These are phyloP conservation scores for Lactifluus piperatus DNA, from an alignment of 768 basidiomycete genomes.

Conservation along the genomic window DNA sequence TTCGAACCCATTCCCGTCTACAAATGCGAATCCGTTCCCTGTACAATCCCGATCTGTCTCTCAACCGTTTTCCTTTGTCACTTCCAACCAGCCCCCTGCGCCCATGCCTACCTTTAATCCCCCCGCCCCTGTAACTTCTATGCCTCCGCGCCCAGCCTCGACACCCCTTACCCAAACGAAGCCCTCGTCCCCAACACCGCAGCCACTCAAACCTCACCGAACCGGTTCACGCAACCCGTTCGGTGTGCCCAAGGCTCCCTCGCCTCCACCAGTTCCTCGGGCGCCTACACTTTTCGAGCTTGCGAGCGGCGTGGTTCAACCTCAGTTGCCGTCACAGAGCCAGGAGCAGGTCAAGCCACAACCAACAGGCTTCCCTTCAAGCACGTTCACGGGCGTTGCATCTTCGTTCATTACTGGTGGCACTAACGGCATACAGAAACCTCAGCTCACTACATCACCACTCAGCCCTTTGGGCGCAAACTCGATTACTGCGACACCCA, in stretches of 20 bases:
- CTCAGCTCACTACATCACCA: constrained; percentile 15
- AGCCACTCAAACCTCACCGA: constrained; percentile 75
- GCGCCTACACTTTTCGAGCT: constrained; percentile 78
- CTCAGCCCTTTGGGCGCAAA: constrained; percentile 18
- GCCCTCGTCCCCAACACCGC: constrained; percentile 38
- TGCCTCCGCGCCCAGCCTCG: constrained; percentile 58
- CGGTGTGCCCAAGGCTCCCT: constrained; percentile 55
- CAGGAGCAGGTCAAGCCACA: constrained; percentile 16
- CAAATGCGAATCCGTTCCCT: constrained; percentile 5
- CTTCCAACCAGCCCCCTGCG: constrained; percentile 1
- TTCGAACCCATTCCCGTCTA: not conserved
- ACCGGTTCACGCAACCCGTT: constrained; percentile 97
- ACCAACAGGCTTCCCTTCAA: constrained; percentile 12
- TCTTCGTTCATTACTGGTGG: constrained; percentile 55
- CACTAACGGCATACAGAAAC: constrained; percentile 22
- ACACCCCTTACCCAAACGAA: constrained; percentile 49
- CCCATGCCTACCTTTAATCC: constrained; percentile 19
- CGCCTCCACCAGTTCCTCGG: constrained; percentile 57
- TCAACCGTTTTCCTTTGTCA: constrained; percentile 8
- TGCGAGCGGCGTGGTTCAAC: constrained; percentile 37
- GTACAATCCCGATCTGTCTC: not conserved
- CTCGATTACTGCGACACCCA: not conserved
- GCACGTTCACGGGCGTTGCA: constrained; percentile 56
- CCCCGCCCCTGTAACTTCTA: constrained; percentile 8
- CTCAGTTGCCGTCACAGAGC: not conserved